phyloP scores from a whole-genome alignment of 345 rosid species.

The Brassica juncea region DNA sequence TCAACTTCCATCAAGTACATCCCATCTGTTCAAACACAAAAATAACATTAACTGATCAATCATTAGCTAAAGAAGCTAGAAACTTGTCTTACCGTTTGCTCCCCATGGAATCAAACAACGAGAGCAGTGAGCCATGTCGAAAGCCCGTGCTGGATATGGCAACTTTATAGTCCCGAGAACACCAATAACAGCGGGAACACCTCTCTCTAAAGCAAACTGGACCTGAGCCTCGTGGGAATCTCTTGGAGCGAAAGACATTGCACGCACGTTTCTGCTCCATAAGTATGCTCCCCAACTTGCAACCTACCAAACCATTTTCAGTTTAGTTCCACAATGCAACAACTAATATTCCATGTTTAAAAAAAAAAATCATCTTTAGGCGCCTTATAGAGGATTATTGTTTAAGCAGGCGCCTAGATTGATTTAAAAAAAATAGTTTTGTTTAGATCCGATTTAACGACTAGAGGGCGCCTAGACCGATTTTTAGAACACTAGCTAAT shows the following conservation, averaged over 20 bases:
- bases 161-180: slow-evolving; percentile 91
- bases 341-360: too few species aligned
- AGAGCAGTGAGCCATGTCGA: slow-evolving; percentile 99
- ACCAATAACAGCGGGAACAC: slow-evolving; percentile 97
- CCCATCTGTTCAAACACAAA: slow-evolving; percentile 62
- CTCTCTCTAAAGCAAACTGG: slow-evolving; percentile 96
- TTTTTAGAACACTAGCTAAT: too few species aligned
- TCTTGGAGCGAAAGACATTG: slow-evolving; percentile 99
- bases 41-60: not conserved
- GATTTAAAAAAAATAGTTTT: too few species aligned
- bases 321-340: too few species aligned
- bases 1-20: slow-evolving; percentile 92
- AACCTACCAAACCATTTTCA: slow-evolving; percentile 50
- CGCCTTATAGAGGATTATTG: too few species aligned
- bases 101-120: slow-evolving; percentile 99
- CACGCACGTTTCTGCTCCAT: slow-evolving; percentile 92
- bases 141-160: slow-evolving; percentile 90
- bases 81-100: slow-evolving; percentile 63
- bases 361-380: too few species aligned
- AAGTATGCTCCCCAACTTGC: slow-evolving; percentile 98
- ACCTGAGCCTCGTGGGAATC: slow-evolving; percentile 99
- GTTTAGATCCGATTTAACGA: too few species aligned
- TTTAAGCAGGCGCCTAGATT: too few species aligned
- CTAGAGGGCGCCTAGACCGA: too few species aligned
- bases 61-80: not conserved